Percentiles rank a stretch among this genome's conserved stretches.
These are phyloP conservation scores for Bipolaris cookei DNA, from an alignment of 2,329 filamentous ascomycete species.

Conservation along the genomic window DNA sequence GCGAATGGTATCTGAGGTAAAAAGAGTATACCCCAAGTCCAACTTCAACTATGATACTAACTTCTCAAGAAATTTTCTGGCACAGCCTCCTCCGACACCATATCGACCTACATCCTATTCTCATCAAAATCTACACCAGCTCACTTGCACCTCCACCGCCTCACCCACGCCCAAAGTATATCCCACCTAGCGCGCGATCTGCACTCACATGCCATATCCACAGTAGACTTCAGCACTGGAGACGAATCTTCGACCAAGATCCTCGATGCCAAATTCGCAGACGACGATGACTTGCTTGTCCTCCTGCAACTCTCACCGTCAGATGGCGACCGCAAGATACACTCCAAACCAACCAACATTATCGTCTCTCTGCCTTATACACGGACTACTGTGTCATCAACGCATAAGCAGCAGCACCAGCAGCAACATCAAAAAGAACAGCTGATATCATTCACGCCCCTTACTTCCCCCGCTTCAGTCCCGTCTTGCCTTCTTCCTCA, in stretches of 20 bases:
- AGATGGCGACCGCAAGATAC: neutral
- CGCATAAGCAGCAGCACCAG: slow-evolving; percentile 7
- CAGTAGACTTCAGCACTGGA: slow-evolving; percentile 45
- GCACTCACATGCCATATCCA: slow-evolving; percentile 59
- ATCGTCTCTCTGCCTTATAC: slow-evolving; percentile 43
- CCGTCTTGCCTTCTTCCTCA: slow-evolving; percentile 9
- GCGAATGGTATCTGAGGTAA: slow-evolving; percentile 62
- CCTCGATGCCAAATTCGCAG: slow-evolving; percentile 71
- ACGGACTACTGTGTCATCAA: neutral
- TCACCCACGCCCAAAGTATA: slow-evolving; percentile 51
- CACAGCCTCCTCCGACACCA: slow-evolving; percentile 7
- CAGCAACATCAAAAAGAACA: neutral
- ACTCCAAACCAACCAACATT: slow-evolving; percentile 2
- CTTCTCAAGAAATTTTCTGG: neutral
- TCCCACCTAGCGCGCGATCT: slow-evolving; percentile 44
- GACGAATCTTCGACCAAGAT: slow-evolving; percentile 42
- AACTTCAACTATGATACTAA: neutral
- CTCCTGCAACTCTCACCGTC: slow-evolving; percentile 54
- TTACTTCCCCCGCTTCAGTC: slow-evolving; percentile 7
- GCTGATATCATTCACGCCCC: slow-evolving; percentile 15
- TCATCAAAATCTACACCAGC: slow-evolving; percentile 12
- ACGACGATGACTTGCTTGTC: slow-evolving; percentile 66
- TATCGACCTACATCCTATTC: slow-evolving; percentile 40
- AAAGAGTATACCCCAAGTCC: slow-evolving; percentile 18
- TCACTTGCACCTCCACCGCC: slow-evolving; percentile 37